Base-by-base conservation (phyloP, 2,329 filamentous ascomycete genomes). In the Aspergillus pseudotamarii region DNA sequence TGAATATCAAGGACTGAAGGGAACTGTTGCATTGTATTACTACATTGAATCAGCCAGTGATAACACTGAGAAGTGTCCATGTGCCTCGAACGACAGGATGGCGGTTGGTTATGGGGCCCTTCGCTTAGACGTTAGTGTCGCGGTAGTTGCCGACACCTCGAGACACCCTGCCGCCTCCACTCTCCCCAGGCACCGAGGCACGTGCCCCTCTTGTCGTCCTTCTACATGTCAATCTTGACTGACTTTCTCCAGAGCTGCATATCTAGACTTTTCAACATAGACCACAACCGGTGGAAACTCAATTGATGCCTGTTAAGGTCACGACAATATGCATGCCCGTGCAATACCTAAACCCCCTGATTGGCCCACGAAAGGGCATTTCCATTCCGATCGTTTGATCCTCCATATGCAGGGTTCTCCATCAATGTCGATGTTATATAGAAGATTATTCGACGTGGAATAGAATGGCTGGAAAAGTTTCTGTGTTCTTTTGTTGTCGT, bases 71-170 rank as follows among this genome's bases (percentile, higher is more conserved):
- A 48, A 14, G 28, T 26, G 38, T 19, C 26, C 30, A 58, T 59
- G 43, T 64, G 63, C 43, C 32, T 50, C 16, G 14, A 38, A 50
- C 53, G 38, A 61, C 55, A 56, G 59, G 51, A n/a, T 4, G 46
- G 12, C 26, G 41, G 55, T 32, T 46, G 55, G 26, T 5, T 21
- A 30, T 28, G 16, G 9, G 28, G n/a, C n/a, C 41, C 38, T 30
- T 43, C 55, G 55, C 55, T 32, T 21, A 30, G 34, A 26, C n/a
- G 12, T 54, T 43, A 60, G 36, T 46, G 58, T 56, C 26, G 58
- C 58, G 50, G 48, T 23, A 43, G 41, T 51, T 34, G 11, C 58
- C 58, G 58, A 55, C 58, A 21, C n/a, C 32, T 5, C 8, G 34
- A 11, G 58, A 19, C 4, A 12, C 21, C 21, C n/a, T 48, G 11